A percentile compares a stretch with the other conserved stretches of the same genome.
phyloP scores from a whole-genome alignment of 2,329 filamentous ascomycete species.

The Botrytis cinerea region DNA sequence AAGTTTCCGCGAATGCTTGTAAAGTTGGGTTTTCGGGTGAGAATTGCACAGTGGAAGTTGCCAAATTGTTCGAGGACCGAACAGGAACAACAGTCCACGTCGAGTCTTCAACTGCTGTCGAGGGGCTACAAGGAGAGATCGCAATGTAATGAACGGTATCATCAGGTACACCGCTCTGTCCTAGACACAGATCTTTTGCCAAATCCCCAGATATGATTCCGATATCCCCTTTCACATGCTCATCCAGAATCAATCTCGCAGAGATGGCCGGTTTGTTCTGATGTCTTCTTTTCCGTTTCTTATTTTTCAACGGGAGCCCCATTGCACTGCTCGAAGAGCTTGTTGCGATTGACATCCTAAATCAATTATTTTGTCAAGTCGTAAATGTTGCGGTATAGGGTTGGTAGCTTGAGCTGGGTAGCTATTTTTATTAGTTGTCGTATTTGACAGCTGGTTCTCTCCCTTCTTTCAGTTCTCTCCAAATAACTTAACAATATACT shows the following conservation, averaged over 20 bases:
- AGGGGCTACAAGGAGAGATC: slow-evolving; percentile 72
- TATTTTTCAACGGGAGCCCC: slow-evolving; percentile 15
- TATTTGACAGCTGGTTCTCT: slow-evolving; percentile 1
- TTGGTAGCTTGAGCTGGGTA: neutral
- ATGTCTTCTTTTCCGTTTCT: slow-evolving; percentile 54
- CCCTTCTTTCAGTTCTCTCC: neutral
- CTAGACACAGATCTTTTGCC: slow-evolving; percentile 75
- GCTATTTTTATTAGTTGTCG: neutral
- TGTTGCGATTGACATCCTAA: slow-evolving; percentile 18
- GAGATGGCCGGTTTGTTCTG: slow-evolving; percentile 75
- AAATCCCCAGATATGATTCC: slow-evolving; percentile 87
- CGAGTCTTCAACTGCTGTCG: slow-evolving; percentile 57
- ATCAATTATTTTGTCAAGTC: neutral
- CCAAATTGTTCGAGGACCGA: slow-evolving; percentile 60
- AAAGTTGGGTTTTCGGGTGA: slow-evolving; percentile 71
- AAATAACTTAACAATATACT: neutral
- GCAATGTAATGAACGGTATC: slow-evolving; percentile 62
- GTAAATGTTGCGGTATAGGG: slow-evolving; percentile 6
- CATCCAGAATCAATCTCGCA: slow-evolving; percentile 80
- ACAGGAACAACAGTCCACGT: slow-evolving; percentile 87
- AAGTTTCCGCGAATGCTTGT: slow-evolving; percentile 73
- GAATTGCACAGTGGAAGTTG: slow-evolving; percentile 78
- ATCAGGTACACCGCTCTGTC: slow-evolving; percentile 50
- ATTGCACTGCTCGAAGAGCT: slow-evolving; percentile 1
- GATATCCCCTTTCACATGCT: slow-evolving; percentile 80